These are phyloP conservation scores for Fusarium decemcellulare DNA, from an alignment of 2,329 filamentous ascomycete genomes.

Conservation along the genomic window DNA sequence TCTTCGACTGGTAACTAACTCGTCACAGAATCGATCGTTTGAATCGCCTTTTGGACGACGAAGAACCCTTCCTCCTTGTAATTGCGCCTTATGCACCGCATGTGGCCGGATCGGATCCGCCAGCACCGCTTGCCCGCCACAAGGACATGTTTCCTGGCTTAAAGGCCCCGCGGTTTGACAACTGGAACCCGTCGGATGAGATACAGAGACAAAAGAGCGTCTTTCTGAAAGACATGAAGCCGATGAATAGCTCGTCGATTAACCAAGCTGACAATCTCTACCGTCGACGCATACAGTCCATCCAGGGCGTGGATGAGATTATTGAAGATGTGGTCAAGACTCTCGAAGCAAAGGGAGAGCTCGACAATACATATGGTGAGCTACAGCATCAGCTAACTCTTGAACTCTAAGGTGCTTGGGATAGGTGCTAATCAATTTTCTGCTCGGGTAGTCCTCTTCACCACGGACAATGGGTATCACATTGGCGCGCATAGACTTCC, in stretches of 20 bases:
- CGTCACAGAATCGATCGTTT: not conserved
- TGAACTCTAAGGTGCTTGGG: too few relatives aligned
- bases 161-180: slow-evolving; percentile 70
- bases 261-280: slow-evolving; percentile 54
- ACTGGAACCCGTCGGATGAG: slow-evolving; percentile 70
- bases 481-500: slow-evolving; percentile 65
- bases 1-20: not conserved
- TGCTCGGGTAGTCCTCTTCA: slow-evolving; percentile 58
- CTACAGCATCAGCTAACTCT: not conserved
- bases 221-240: not conserved
- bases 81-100: slow-evolving; percentile 61
- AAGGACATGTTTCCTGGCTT: slow-evolving; percentile 70
- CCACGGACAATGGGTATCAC: slow-evolving; percentile 67
- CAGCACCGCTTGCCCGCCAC: slow-evolving; percentile 64
- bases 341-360: slow-evolving; percentile 46
- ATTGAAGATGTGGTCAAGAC: slow-evolving; percentile 54
- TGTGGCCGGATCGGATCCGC: slow-evolving; percentile 32
- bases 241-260: slow-evolving; percentile 20
- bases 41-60: not conserved
- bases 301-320: slow-evolving; percentile 61
- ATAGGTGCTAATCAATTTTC: too few relatives aligned
- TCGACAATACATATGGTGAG: slow-evolving; percentile 58
- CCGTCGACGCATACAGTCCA: slow-evolving; percentile 55
- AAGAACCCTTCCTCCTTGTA: slow-evolving; percentile 66
- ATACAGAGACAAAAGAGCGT: not conserved